Evolutionary conservation across 345 rosid species (phyloP), one percentile per base, ranked within the genome.

Genomic region (Aquilaria malaccensis): DNA sequence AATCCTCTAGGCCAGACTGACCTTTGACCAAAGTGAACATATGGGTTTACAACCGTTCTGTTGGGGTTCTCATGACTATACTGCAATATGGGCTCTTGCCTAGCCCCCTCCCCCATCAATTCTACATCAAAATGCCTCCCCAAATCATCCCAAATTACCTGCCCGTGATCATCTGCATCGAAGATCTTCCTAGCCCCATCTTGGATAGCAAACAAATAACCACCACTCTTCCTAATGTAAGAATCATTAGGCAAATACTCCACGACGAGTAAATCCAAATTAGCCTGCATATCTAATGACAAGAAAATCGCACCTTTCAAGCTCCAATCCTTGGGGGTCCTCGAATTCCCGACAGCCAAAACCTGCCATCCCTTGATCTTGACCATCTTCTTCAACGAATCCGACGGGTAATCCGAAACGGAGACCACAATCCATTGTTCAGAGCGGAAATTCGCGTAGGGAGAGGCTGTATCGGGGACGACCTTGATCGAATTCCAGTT

Each of bases 1-100:
- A 94, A 79, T 50, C 99, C 99, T 69, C 97, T 80, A 63, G 99
- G 99, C 99, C 99, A 94, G 74, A 94, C 94, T 0, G 99, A 86
- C 63, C 99, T 79, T 76, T 94, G 99, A 13, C 97, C 97, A 4
- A 94, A 94, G 79, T 94, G 99, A 48, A 94, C 76, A 31, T 88
- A 94, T 30, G 99, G 99, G 68, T 94, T 94, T 13, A 85, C 86
- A 56, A 94, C 83, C 67, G 85, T 85, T 72, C 91, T 78, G 56
- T 94, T 86, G 13, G 79, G 78, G 49, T 86, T 77, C 31, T 91
- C 95, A 46, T 94, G 99, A 69, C 91, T 86, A 52, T 88, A 94
- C 77, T 94, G 99, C 81, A 94, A 76, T 67, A 94, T 56, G 45
- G 74, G 55, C 48, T 86, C 96, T 71, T 88, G 95, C 81, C 95